Percentiles rank a stretch among this genome's conserved stretches.
Conservation (phyloP, 495 filamentous ascomycete species). For the Hypoxylon lienhwacheense region DNA sequence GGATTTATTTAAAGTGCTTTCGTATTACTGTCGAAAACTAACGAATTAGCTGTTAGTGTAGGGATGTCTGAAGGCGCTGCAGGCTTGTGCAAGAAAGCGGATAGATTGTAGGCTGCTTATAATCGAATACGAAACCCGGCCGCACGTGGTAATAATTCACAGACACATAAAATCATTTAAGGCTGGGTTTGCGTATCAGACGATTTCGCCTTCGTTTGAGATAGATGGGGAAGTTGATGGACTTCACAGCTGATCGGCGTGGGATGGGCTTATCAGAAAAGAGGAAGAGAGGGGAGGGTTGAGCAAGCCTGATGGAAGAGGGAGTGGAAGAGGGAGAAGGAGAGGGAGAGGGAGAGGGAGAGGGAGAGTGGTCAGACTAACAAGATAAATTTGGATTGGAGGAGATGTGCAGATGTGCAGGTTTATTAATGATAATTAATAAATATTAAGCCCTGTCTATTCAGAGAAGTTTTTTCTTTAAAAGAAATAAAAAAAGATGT, state of each 20-base stretch:
- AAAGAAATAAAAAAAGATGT: neutral
- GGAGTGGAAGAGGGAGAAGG: constrained; percentile 16
- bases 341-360: constrained; percentile 13
- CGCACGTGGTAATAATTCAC: constrained; percentile 12
- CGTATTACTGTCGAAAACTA: constrained; percentile 10
- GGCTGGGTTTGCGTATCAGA: constrained; percentile 25
- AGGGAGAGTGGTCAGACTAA: constrained; percentile 20
- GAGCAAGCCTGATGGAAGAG: constrained; percentile 15
- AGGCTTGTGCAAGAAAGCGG: neutral
- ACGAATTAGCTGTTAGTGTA: constrained; percentile 17
- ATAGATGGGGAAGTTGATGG: constrained; percentile 27
- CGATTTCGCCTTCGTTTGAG: constrained; percentile 23
- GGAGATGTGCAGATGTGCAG: constrained; percentile 18
- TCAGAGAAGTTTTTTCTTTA: constrained; percentile 21
- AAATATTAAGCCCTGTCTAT: constrained; percentile 14
- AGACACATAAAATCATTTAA: constrained; percentile 18
- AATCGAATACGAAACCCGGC: constrained; percentile 3
- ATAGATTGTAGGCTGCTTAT: constrained; percentile 18
- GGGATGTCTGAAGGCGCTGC: constrained; percentile 1
- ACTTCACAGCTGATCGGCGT: constrained; percentile 20
- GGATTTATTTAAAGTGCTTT: constrained; percentile 14
- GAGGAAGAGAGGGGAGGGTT: constrained; percentile 21
- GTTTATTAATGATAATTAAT: constrained; percentile 32
- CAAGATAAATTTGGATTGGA: constrained; percentile 13
- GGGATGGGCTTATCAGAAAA: constrained; percentile 33